phyloP scores from a whole-genome alignment of 352 stramenopile genomes.

The Elongisporangium anandrum region DNA sequence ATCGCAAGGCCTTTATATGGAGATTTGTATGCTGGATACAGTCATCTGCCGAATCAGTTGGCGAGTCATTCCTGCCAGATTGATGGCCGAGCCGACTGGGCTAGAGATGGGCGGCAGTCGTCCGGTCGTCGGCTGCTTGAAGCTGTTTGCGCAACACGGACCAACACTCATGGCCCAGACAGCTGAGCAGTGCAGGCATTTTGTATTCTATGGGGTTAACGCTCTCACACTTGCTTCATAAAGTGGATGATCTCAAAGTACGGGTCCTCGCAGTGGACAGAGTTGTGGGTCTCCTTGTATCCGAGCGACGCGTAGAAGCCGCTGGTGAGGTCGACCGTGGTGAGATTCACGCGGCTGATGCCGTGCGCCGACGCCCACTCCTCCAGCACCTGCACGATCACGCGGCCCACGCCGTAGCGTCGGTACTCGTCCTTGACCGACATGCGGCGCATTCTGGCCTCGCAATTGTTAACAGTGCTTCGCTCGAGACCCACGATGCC shows the following conservation, averaged over 20 bases:
- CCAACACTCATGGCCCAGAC: background rate
- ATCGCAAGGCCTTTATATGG: background rate
- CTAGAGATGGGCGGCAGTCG: background rate
- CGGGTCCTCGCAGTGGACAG: constrained; percentile 15
- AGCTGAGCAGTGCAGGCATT: background rate
- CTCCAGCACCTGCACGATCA: constrained; percentile 33
- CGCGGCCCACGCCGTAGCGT: constrained; percentile 26
- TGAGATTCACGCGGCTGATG: constrained; percentile 28
- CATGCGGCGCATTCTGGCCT: constrained; percentile 33
- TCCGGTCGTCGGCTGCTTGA: background rate
- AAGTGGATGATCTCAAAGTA: constrained; percentile 24
- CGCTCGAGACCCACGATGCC: constrained; percentile 25
- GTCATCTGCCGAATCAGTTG: background rate
- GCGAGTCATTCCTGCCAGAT: background rate
- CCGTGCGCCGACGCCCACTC: constrained; percentile 20
- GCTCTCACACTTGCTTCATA: constrained; percentile 11
- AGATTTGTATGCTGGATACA: background rate
- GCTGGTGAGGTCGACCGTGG: constrained; percentile 20
- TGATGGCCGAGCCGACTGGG: background rate
- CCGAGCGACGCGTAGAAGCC: constrained; percentile 26
- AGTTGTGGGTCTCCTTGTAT: constrained; percentile 13
- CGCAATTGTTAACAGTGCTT: constrained; percentile 10
- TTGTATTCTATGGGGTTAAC: background rate
- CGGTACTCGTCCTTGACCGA: constrained; percentile 31
- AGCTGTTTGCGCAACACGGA: background rate